phyloP scores from a whole-genome alignment of 2,329 filamentous ascomycete species.

The Atkinsonella texensis region DNA sequence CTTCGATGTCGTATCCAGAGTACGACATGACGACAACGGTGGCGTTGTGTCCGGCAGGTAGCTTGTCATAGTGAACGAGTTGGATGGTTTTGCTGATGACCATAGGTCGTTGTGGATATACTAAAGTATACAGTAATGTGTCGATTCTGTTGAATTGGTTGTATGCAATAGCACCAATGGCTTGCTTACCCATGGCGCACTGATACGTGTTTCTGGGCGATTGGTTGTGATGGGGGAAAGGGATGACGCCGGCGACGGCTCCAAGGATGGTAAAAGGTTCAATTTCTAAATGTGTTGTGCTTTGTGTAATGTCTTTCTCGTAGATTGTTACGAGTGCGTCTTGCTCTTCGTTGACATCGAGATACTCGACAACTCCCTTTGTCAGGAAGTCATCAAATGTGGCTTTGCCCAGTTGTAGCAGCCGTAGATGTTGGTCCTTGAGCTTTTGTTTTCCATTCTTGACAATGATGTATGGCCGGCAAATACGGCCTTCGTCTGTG shows the following conservation, averaged over 20 bases:
- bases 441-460: constrained; percentile 78
- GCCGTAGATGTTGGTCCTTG: constrained; percentile 63
- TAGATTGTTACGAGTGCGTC: constrained; percentile 88
- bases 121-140: constrained; percentile 88
- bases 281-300: constrained; percentile 91
- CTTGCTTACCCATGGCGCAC: constrained; percentile 99
- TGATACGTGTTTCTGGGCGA: constrained; percentile 98
- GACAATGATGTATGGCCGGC: constrained; percentile 89
- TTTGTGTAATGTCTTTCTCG: constrained; percentile 69
- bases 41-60: constrained; percentile 92
- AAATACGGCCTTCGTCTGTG: constrained; percentile 93
- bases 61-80: constrained; percentile 91
- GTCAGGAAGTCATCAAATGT: constrained; percentile 91
- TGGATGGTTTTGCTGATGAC: constrained; percentile 96
- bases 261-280: constrained; percentile 96
- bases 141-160: constrained; percentile 98
- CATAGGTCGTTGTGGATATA: constrained; percentile 96
- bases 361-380: constrained; percentile 83
- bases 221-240: constrained; percentile 97
- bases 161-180: constrained; percentile 93
- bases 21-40: constrained; percentile 99
- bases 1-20: constrained; percentile 98
- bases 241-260: constrained; percentile 90
- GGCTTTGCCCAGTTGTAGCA: constrained; percentile 71
- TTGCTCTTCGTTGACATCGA: constrained; percentile 97